Percentiles rank a stretch among this genome's conserved stretches.
These are phyloP conservation scores for Amanita muscaria DNA, from an alignment of 768 basidiomycete genomes.

Conservation along the genomic window DNA sequence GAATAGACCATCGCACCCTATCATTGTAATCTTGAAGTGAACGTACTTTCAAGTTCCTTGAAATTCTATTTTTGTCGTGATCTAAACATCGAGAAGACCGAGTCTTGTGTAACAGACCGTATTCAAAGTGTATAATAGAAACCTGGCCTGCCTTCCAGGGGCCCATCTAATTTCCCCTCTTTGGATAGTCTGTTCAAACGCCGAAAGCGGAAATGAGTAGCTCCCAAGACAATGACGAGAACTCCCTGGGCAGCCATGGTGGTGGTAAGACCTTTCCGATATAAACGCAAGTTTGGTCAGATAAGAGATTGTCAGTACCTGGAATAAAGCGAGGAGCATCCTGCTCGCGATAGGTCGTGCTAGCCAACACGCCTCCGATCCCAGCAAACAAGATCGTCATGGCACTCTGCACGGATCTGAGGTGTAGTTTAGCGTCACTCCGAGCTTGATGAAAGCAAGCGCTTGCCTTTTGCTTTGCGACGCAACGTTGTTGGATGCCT, in stretches of 20 bases:
- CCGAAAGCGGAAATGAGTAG: slow-evolving; percentile 27
- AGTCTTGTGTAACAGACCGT: too few relatives aligned
- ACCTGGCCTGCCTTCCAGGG: slow-evolving; percentile 27
- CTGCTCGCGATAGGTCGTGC: slow-evolving; percentile 31
- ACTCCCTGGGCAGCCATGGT: slow-evolving; percentile 33
- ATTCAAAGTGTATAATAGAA: slow-evolving; percentile 31
- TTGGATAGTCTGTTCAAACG: slow-evolving; percentile 27
- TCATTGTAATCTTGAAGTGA: too few relatives aligned
- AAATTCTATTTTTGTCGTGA: too few relatives aligned
- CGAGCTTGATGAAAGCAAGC: neutral
- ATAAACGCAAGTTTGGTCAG: slow-evolving; percentile 1
- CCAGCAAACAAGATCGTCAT: slow-evolving; percentile 33
- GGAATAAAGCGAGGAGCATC: slow-evolving; percentile 38
- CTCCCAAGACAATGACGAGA: slow-evolving; percentile 24
- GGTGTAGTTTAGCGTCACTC: neutral
- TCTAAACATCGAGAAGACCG: too few relatives aligned
- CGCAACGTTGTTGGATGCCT: slow-evolving; percentile 39
- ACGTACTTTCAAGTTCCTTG: too few relatives aligned
- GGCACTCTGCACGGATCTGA: slow-evolving; percentile 28
- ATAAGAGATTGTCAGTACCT: slow-evolving; percentile 17
- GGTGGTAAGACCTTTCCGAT: slow-evolving; percentile 26
- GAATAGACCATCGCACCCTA: too few relatives aligned
- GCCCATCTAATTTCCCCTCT: slow-evolving; percentile 23
- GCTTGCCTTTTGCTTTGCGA: slow-evolving; percentile 35
- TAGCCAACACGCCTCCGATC: slow-evolving; percentile 35